Base-by-base conservation (phyloP, 2,329 filamentous ascomycete species). In the Penicillium concentricum region DNA sequence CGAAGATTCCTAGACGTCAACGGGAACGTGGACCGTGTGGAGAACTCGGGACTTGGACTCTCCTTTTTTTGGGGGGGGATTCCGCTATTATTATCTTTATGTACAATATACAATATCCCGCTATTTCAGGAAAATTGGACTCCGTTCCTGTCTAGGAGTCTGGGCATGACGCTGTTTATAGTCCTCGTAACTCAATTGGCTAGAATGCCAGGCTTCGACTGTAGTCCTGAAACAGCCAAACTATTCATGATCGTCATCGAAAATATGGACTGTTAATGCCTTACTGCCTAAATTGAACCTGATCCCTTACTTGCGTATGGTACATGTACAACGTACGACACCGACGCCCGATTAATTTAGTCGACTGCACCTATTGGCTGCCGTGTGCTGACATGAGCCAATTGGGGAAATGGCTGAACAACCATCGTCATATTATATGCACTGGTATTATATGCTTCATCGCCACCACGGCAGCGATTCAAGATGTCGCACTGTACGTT, bases 381-480 rank as follows among this genome's bases (percentile, higher is more conserved):
- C 42, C 41, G 22, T 16, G 1, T 18, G 39, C 39, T 34, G 38
- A 63, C 58, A 56, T 61, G 56, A 55, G 39, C 59, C 57, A 45
- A 54, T 57, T 54, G 30, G 18, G 41, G 24, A 24, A 56, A 56
- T 52, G 48, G 34, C 48, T 44, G 47, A 42, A 58, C 32, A 51
- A 32, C 24, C 18, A 50, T 46, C 32, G 35, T 51, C 48, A 39
- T 45, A 54, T 53, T 46, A 43, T 52, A 46, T 22, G 34, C 26
- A 49, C 12, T 45, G 32, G 9, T 49, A 45, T 52, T 56, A 60
- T 52, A 47, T 51, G 34, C 53, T 56, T 56, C 48, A 50, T 49
- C 59, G 64, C 72, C 74, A 73, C 76, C 76, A 79, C 20, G 71
- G 63, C 52, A 79, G 66, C 39, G 70, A 68, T 56, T 77, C 71